These are phyloP conservation scores for Penicillium angulare DNA, from an alignment of 495 filamentous ascomycete genomes.

Conservation along the genomic window DNA sequence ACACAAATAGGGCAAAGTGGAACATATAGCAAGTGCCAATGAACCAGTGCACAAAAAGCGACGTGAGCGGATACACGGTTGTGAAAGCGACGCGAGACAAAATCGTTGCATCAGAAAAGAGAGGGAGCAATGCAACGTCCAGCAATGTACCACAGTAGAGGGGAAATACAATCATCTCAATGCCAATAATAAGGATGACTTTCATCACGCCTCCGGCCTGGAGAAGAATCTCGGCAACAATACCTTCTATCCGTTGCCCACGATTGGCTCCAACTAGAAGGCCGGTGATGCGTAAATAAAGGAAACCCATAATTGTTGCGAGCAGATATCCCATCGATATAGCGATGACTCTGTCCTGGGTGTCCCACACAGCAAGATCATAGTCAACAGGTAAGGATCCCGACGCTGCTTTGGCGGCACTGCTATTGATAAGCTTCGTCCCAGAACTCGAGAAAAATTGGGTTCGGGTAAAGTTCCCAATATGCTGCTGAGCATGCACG, in stretches of 20 bases:
- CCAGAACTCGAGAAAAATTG: constrained; percentile 21
- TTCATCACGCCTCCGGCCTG: constrained; percentile 98
- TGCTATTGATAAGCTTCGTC: constrained; percentile 26
- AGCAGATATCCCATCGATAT: constrained; percentile 78
- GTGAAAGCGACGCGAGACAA: constrained; percentile 75
- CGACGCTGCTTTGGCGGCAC: constrained; percentile 17
- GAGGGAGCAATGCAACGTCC: constrained; percentile 81
- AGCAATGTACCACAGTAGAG: constrained; percentile 92
- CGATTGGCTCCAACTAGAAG: constrained; percentile 63
- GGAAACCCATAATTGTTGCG: constrained; percentile 66
- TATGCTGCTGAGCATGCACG: constrained; percentile 16
- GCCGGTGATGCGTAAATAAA: constrained; percentile 71
- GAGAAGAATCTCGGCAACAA: constrained; percentile 77
- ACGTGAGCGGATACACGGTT: constrained; percentile 72
- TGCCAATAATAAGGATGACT: constrained; percentile 96
- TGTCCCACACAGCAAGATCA: constrained; percentile 71
- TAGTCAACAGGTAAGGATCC: constrained; percentile 47
- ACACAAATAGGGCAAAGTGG: constrained; percentile 97
- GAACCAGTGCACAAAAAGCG: constrained; percentile 98
- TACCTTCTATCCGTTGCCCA: constrained; percentile 70
- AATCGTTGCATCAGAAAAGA: constrained; percentile 78
- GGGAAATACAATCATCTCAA: constrained; percentile 98
- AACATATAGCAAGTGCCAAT: constrained; percentile 99
- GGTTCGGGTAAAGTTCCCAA: constrained; percentile 19
- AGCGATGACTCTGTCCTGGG: constrained; percentile 73